Conservation (phyloP, 805 yeast species). For the Priceomyces fermenticarens region DNA sequence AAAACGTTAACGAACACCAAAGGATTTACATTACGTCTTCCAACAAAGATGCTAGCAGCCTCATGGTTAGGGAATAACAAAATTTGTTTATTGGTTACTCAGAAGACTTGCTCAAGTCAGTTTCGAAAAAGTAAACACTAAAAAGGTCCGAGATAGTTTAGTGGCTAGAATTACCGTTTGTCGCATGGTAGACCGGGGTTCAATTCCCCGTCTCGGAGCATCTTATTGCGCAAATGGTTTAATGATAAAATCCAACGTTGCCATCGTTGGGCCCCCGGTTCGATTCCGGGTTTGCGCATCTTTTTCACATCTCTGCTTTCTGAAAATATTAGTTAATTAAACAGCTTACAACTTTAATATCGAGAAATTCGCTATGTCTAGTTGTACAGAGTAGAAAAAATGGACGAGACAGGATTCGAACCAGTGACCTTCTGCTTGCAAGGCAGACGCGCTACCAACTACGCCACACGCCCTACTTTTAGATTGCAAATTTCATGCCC, state of each 20-base stretch:
- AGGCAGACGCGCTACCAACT: constrained; percentile 78
- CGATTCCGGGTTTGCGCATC: constrained; percentile 15
- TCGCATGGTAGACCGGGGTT: constrained; percentile 21
- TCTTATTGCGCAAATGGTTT: constrained; percentile 12
- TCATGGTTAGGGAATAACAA: too few relatives aligned
- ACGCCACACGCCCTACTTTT: constrained; percentile 64
- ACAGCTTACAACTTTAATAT: background rate
- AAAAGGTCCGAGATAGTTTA: constrained; percentile 17
- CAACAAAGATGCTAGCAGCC: too few relatives aligned
- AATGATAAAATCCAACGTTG: constrained; percentile 15
- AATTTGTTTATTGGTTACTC: too few relatives aligned
- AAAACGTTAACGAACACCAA: too few relatives aligned
- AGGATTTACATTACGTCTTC: too few relatives aligned
- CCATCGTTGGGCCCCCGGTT: constrained; percentile 17
- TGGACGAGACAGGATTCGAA: constrained; percentile 75
- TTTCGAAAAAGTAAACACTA: too few relatives aligned
- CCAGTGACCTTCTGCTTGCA: constrained; percentile 74
- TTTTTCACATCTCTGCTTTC: constrained; percentile 3
- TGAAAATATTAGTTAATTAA: too few relatives aligned
- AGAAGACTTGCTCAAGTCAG: too few relatives aligned
- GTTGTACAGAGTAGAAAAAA: constrained; percentile 12
- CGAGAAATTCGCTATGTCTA: background rate
- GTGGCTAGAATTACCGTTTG: constrained; percentile 21
- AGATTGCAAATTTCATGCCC: too few relatives aligned
- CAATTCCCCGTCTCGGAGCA: constrained; percentile 20